Percentiles rank a stretch among this genome's conserved stretches.
Conservation (phyloP, 2,329 filamentous ascomycete species). For the Phialophora expanda region DNA sequence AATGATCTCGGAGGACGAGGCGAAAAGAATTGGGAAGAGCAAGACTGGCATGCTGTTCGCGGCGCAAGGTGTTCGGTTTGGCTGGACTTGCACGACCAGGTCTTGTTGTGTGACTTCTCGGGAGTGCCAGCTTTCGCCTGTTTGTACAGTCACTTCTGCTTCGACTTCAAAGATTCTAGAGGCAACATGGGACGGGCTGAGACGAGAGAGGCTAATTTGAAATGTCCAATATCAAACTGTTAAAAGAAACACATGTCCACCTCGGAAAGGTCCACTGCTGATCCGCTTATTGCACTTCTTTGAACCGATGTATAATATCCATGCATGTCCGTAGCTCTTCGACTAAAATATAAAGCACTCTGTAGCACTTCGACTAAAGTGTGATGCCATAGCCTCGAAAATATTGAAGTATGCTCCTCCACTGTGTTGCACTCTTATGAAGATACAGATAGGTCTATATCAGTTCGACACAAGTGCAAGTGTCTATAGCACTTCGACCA, state of each 20-base stretch:
- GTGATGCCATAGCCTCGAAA: no score
- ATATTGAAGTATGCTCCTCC: no score
- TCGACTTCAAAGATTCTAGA: not conserved
- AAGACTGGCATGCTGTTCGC: not conserved
- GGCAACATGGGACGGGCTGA: constrained; percentile 1
- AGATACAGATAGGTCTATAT: no score
- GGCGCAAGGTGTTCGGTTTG: constrained; percentile 4
- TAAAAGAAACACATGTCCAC: not conserved
- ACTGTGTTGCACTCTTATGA: no score
- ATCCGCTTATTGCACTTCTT: not conserved
- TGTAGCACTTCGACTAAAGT: not conserved
- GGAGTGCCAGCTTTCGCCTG: not conserved
- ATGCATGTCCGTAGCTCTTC: not conserved
- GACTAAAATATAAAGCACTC: not conserved
- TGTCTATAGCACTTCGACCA: no score
- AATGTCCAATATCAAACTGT: not conserved
- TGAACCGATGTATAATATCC: not conserved
- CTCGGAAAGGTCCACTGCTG: not conserved
- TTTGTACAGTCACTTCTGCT: constrained; percentile 9
- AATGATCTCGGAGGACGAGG: not conserved
- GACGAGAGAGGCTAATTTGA: not conserved
- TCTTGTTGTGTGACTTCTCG: not conserved
- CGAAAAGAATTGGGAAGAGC: not conserved
- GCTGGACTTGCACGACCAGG: not conserved
- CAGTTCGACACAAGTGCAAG: no score